These are phyloP conservation scores for Paraleonurus japonicus DNA, from an alignment of 257 asterid genomes.

Conservation along the genomic window DNA sequence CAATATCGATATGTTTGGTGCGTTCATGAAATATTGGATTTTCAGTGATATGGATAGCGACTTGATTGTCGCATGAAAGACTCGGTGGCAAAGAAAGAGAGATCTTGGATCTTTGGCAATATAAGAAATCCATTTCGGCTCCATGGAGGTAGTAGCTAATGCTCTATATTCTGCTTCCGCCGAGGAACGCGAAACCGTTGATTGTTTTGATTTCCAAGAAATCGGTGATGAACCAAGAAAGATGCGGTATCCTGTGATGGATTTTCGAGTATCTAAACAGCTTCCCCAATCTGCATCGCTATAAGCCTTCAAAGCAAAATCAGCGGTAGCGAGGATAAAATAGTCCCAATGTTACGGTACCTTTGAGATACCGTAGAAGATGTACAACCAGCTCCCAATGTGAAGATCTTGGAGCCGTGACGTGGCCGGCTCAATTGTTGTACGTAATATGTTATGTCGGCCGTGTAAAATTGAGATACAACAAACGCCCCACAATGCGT, in stretches of 20 bases:
- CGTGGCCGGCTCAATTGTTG: background rate
- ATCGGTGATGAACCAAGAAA: background rate
- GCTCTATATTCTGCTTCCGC: too few relatives aligned
- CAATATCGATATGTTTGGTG: too few relatives aligned
- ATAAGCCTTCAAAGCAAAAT: background rate
- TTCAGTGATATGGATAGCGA: too few relatives aligned
- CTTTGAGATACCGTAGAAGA: background rate
- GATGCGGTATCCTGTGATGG: background rate
- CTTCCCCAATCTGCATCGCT: background rate
- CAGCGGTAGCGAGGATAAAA: background rate
- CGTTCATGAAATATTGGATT: too few relatives aligned
- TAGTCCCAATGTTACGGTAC: accelerated
- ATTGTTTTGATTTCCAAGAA: too few relatives aligned
- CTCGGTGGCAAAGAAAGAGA: too few relatives aligned
- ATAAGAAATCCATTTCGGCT: too few relatives aligned
- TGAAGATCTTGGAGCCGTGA: background rate
- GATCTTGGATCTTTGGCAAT: too few relatives aligned
- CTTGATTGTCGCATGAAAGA: too few relatives aligned
- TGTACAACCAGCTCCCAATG: background rate
- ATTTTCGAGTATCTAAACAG: background rate
- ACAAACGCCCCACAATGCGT: background rate
- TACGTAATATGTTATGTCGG: background rate
- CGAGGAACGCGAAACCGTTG: too few relatives aligned
- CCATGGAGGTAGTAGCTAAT: too few relatives aligned
- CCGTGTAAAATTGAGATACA: background rate